Base-by-base conservation (phyloP, 257 asterid species). In the Galeopsis tetrahit region DNA sequence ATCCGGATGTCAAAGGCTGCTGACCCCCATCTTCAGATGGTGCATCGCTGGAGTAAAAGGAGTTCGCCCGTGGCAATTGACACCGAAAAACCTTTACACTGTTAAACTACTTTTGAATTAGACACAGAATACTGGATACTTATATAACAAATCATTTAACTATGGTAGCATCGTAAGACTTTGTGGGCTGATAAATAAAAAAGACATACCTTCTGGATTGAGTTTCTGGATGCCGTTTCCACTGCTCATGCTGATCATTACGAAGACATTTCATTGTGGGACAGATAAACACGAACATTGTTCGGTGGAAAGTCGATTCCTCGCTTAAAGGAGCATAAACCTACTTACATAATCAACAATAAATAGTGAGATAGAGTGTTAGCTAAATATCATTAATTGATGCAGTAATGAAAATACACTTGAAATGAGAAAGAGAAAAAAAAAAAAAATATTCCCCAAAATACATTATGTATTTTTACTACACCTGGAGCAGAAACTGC, bases 401-500 rank as follows among this genome's bases (percentile, higher is more conserved):
- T 62, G 49, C 4, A 77, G 14, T 57, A 57, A 10, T 31, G 11
- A 35, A 13, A 13, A 57, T 1, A 57, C 63, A 53, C 60, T 4
- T 32, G 63, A 21, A 10, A 57, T 28, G 14, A 57, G 8, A 56
- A 32, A 56, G n/a, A 38, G 8, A 14, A 63, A 39, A 35, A 4
- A 8, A 43, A 14, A 33, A 6, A 3, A 59, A 32, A 66, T n/a
- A n/a, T n/a, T n/a, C 42, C 8, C 49, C 64, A 57, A 48, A 40
- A 17, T 60, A 11, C 17, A 10, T 7, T 35, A 53, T 38, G 64
- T 52, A 11, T 14, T 59, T 6, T 34, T 58, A 69, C 76, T 35
- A 64, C 84, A 95, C 98, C 98, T 95, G 99, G 58, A 92, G 91
- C 80, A 92, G 78, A 85, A 92, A 95, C 84, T 87, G 98, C 94